These are phyloP conservation scores for Handroanthus guayacan DNA, from an alignment of 257 asterid species.

Conservation along the genomic window DNA sequence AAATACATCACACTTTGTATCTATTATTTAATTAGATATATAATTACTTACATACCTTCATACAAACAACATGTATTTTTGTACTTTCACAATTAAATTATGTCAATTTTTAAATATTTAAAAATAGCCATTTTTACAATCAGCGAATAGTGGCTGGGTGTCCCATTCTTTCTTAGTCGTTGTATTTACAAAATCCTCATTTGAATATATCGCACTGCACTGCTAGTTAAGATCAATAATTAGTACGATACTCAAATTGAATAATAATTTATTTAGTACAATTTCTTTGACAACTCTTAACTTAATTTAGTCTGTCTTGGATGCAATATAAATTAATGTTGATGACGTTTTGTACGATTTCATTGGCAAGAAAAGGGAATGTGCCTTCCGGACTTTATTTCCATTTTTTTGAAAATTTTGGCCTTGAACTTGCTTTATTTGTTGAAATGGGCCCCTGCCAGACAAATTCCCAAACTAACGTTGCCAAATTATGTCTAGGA, in stretches of 20 bases:
- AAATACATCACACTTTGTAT: background rate
- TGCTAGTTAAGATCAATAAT: background rate
- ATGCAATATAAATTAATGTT: background rate
- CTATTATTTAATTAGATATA: background rate
- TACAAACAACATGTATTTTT: background rate
- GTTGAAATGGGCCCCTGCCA: slow-evolving; percentile 48
- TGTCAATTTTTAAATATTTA: background rate
- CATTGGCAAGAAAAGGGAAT: background rate
- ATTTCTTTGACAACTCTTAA: background rate
- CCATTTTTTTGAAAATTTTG: background rate
- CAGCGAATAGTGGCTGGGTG: background rate
- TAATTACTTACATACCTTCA: background rate
- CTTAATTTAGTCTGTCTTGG: background rate
- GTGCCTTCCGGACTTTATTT: background rate
- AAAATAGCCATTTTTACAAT: background rate
- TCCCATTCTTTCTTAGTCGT: background rate
- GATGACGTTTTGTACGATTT: slow-evolving; percentile 10
- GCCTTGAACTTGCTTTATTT: slow-evolving; percentile 36
- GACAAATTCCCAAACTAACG: background rate
- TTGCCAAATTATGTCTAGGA: background rate
- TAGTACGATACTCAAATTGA: background rate
- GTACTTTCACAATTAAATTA: background rate
- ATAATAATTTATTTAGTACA: background rate
- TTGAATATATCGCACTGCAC: background rate
- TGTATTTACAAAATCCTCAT: background rate